Evolutionary conservation across 2,329 filamentous ascomycete genomes (phyloP).

Genomic region (Metarhizium humberi): DNA sequence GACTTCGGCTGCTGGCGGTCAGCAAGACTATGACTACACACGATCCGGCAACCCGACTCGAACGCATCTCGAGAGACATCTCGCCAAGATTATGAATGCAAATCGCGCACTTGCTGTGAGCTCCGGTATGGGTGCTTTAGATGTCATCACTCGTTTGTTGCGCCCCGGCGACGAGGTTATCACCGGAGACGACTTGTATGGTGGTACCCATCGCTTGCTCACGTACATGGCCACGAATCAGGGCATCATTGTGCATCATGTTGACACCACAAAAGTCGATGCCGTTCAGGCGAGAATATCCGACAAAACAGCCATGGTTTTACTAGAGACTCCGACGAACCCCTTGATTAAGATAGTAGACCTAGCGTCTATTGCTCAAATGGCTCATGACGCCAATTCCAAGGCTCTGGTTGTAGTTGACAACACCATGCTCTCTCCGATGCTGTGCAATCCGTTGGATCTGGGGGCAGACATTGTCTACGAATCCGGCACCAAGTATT

Average conservation of each 20-base stretch:
- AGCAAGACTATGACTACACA: conserved; percentile 92
- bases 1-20: conserved; percentile 65
- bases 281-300: conserved; percentile 60
- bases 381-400: conserved; percentile 69
- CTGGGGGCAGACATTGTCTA: conserved; percentile 94
- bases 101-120: conserved; percentile 84
- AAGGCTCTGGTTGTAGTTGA: conserved; percentile 83
- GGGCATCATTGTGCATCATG: conserved; percentile 89
- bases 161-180: conserved; percentile 94
- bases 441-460: conserved; percentile 88
- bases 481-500: conserved; percentile 95
- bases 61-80: conserved; percentile 88
- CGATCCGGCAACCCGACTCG: conserved; percentile 94
- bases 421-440: conserved; percentile 97
- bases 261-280: conserved; percentile 79
- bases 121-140: conserved; percentile 93
- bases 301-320: conserved; percentile 84
- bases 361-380: conserved; percentile 66
- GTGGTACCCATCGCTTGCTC: conserved; percentile 85
- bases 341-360: conserved; percentile 98
- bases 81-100: conserved; percentile 98
- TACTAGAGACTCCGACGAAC: conserved; percentile 94
- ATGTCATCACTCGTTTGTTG: conserved; percentile 87
- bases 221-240: conserved; percentile 86
- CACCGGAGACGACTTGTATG: conserved; percentile 93